Conservation (phyloP, 2,329 filamentous ascomycete genomes). For the Colletotrichum neosansevieriae region DNA sequence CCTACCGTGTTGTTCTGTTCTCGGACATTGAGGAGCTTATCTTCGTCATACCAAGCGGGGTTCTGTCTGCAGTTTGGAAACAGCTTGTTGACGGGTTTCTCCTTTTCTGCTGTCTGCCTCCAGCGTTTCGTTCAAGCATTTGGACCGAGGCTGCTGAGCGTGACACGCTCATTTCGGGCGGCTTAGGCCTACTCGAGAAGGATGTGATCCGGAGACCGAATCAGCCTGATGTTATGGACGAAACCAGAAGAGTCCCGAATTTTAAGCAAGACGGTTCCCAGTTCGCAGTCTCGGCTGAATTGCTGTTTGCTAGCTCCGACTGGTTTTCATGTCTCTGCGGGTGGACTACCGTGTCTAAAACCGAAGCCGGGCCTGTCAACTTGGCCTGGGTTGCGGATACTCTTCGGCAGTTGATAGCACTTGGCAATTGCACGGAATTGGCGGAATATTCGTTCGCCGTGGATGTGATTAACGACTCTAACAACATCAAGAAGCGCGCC, state of each 20-base stretch:
- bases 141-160: constrained; percentile 48
- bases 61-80: constrained; percentile 51
- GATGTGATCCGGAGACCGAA: constrained; percentile 31
- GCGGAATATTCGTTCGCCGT: constrained; percentile 79
- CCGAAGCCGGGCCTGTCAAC: constrained; percentile 50
- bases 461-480: constrained; percentile 66
- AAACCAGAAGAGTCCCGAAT: constrained; percentile 15
- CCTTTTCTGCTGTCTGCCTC: constrained; percentile 74
- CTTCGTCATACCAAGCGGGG: constrained; percentile 58
- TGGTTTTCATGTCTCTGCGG: constrained; percentile 60
- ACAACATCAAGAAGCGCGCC: constrained; percentile 74
- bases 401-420: constrained; percentile 68
- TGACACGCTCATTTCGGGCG: constrained; percentile 43
- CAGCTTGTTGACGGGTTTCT: constrained; percentile 78
- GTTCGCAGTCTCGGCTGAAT: constrained; percentile 57
- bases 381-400: constrained; percentile 62
- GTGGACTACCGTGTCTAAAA: constrained; percentile 42
- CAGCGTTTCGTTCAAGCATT: constrained; percentile 48
- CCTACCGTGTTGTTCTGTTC: constrained; percentile 84
- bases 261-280: constrained; percentile 49
- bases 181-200: constrained; percentile 6
- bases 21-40: constrained; percentile 78
- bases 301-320: constrained; percentile 61
- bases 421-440: constrained; percentile 62
- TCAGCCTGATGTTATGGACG: constrained; percentile 29